phyloP scores from a whole-genome alignment of 2,329 filamentous ascomycete genomes.

The Massarina eburnea region DNA sequence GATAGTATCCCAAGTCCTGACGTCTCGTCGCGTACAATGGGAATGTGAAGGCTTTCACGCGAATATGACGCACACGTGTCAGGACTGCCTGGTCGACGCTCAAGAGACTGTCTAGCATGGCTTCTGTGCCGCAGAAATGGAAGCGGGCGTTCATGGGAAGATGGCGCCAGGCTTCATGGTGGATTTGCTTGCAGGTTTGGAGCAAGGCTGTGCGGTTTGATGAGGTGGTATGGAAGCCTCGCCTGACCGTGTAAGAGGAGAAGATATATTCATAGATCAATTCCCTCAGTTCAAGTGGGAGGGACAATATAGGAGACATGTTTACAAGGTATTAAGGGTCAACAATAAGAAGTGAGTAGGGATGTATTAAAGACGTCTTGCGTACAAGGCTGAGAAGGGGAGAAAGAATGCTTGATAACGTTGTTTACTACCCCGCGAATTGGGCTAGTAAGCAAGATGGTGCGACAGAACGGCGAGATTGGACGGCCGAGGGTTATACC shows the following conservation, averaged over 20 bases:
- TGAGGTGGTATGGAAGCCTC: constrained; percentile 25
- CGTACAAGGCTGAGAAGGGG: background rate
- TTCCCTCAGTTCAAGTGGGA: constrained; percentile 38
- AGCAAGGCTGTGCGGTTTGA: constrained; percentile 34
- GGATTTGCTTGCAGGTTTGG: constrained; percentile 31
- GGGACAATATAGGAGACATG: constrained; percentile 27
- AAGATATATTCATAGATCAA: constrained; percentile 40
- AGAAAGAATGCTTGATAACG: background rate
- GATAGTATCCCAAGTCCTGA: constrained; percentile 27
- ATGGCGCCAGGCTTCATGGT: constrained; percentile 35
- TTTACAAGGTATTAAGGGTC: background rate
- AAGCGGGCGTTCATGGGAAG: constrained; percentile 34
- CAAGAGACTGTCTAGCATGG: constrained; percentile 35
- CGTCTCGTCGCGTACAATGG: constrained; percentile 31
- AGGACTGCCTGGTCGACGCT: constrained; percentile 31
- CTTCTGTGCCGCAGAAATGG: constrained; percentile 38
- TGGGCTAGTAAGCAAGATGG: background rate
- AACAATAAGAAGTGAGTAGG: no score
- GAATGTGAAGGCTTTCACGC: constrained; percentile 36
- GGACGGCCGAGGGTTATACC: no score
- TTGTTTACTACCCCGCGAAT: background rate
- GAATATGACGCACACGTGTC: constrained; percentile 35
- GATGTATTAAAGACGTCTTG: no score
- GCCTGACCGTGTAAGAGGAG: constrained; percentile 29
- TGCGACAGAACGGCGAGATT: no score